These are phyloP conservation scores for Arthrobotrys pseudoclavata DNA, from an alignment of 2,329 filamentous ascomycete species.

Conservation along the genomic window DNA sequence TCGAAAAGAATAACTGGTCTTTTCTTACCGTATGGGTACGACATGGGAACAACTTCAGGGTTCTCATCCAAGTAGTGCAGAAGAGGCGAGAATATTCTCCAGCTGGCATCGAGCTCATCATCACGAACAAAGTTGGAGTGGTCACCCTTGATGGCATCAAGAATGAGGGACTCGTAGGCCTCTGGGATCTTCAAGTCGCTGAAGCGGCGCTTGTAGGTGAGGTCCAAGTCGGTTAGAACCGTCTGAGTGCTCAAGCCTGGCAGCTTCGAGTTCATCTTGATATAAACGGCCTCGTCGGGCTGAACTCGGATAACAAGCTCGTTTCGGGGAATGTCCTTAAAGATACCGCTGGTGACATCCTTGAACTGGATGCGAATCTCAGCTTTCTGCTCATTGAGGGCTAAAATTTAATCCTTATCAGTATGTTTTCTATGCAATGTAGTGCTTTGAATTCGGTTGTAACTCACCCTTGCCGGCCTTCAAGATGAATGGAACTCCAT, in stretches of 20 bases:
- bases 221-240: conserved; percentile 95
- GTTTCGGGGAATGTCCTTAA: conserved; percentile 99
- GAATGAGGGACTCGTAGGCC: conserved; percentile 96
- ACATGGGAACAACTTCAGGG: conserved; percentile 99
- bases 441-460: conserved; percentile 32
- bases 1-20: neutral
- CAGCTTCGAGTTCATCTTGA: conserved; percentile 99
- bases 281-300: conserved; percentile 99
- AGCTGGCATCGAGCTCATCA: conserved; percentile 95
- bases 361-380: conserved; percentile 99
- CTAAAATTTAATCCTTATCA: conserved; percentile 65
- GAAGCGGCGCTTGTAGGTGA: conserved; percentile 98
- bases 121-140: conserved; percentile 99
- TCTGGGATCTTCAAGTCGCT: conserved; percentile 99
- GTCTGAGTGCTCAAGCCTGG: conserved; percentile 99
- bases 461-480: conserved; percentile 87
- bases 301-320: conserved; percentile 99
- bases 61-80: conserved; percentile 99
- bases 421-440: conserved; percentile 39
- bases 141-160: conserved; percentile 97
- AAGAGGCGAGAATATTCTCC: conserved; percentile 97
- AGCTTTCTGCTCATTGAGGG: conserved; percentile 99
- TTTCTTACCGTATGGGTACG: conserved; percentile 94
- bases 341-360: conserved; percentile 98
- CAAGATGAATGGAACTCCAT: conserved; percentile 98